A percentile compares a stretch with the other conserved stretches of the same genome.
Evolutionary conservation across 1,284 basidiomycete species (phyloP).

Genomic region (Ganoderma lingzhi): DNA sequence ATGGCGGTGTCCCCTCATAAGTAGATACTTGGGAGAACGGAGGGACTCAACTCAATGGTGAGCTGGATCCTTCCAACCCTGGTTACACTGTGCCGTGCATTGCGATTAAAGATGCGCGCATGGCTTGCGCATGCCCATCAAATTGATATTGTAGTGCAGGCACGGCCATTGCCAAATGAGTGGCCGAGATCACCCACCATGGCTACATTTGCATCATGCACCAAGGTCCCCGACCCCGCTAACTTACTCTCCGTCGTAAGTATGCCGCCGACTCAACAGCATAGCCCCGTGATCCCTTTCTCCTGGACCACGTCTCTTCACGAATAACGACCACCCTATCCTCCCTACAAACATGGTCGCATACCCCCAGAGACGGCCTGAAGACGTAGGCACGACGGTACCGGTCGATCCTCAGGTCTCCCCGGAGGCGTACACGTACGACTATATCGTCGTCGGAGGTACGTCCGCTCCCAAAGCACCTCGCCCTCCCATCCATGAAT

Average conservation of each 20-base stretch:
- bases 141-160: not conserved
- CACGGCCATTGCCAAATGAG: not conserved
- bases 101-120: not conserved
- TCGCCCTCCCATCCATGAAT: not conserved
- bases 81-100: too few relatives aligned
- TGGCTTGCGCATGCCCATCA: not conserved
- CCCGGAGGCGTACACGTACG: slow-evolving; percentile 26
- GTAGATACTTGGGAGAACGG: too few relatives aligned
- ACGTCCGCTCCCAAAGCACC: not conserved
- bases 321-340: not conserved
- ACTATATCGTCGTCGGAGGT: slow-evolving; percentile 37
- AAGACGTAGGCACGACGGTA: slow-evolving; percentile 19
- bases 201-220: not conserved
- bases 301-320: not conserved
- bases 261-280: too few relatives aligned
- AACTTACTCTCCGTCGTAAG: too few relatives aligned
- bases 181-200: not conserved
- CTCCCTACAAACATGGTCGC: not conserved
- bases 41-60: too few relatives aligned
- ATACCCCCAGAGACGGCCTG: slow-evolving; percentile 4
- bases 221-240: not conserved
- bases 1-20: too few relatives aligned
- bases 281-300: not conserved
- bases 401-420: not conserved
- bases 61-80: too few relatives aligned